A percentile compares a stretch with the other conserved stretches of the same genome.
Conservation (phyloP, 169 alveolate genomes). For the Cryptosporidium viatorum region DNA sequence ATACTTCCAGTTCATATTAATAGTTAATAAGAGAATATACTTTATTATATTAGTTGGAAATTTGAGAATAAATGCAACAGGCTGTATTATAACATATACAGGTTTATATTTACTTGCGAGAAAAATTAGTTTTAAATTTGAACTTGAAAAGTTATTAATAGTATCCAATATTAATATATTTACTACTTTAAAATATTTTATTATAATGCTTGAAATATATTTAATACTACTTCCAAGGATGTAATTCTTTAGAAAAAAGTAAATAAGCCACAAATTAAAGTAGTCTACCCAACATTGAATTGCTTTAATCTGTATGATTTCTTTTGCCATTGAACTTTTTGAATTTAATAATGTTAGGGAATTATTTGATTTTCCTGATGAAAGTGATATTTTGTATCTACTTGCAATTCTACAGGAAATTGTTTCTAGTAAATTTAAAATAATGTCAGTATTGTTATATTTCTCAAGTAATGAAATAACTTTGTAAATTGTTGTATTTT, state of each 20-base stretch:
- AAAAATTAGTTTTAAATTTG: neutral
- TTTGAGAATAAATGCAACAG: neutral
- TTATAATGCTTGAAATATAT: slow-evolving; percentile 4
- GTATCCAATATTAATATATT: slow-evolving; percentile 1
- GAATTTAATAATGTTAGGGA: slow-evolving; percentile 15
- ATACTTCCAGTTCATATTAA: slow-evolving; percentile 59
- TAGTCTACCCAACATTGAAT: slow-evolving; percentile 55
- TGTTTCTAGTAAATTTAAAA: neutral
- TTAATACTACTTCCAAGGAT: slow-evolving; percentile 29
- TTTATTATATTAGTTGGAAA: slow-evolving; percentile 8
- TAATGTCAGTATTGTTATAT: slow-evolving; percentile 12
- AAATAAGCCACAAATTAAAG: slow-evolving; percentile 46
- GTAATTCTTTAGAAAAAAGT: slow-evolving; percentile 21
- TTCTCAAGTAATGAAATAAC: slow-evolving; percentile 6
- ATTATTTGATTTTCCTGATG: neutral
- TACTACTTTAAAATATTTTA: neutral
- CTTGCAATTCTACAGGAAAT: slow-evolving; percentile 17
- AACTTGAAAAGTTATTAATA: slow-evolving; percentile 2
- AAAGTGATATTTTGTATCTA: neutral
- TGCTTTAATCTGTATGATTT: neutral
- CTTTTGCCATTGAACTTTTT: slow-evolving; percentile 9
- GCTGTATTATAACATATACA: neutral
- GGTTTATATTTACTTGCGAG: neutral
- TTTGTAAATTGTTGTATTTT: neutral
- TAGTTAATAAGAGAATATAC: neutral